phyloP scores from a whole-genome alignment of 768 basidiomycete species.

The Boletus subparvulus region DNA sequence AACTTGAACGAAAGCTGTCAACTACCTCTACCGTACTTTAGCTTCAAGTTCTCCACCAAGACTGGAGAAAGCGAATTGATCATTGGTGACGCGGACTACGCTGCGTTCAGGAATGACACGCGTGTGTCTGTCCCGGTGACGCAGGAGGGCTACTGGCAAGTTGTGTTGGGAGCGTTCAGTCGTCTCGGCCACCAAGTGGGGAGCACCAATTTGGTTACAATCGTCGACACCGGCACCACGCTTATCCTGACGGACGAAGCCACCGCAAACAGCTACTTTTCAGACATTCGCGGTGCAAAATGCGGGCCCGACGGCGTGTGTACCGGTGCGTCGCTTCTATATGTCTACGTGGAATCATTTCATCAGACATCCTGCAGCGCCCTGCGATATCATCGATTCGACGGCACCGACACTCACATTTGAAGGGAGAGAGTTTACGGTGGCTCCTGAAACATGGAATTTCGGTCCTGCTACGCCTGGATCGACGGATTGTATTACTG shows the following conservation, averaged over 20 bases:
- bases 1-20: constrained; percentile 37
- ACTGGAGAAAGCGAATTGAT: constrained; percentile 16
- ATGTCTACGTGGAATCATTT: not conserved
- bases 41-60: constrained; percentile 43
- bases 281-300: constrained; percentile 23
- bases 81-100: constrained; percentile 39
- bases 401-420: constrained; percentile 33
- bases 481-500: constrained; percentile 33
- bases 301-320: constrained; percentile 25
- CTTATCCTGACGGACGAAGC: constrained; percentile 16
- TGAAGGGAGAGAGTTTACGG: constrained; percentile 33
- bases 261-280: constrained; percentile 25
- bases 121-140: constrained; percentile 38
- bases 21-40: constrained; percentile 31
- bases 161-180: constrained; percentile 24
- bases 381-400: constrained; percentile 15
- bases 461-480: constrained; percentile 30
- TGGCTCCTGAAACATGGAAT: constrained; percentile 37
- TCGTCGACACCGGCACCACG: constrained; percentile 37
- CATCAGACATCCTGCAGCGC: constrained; percentile 9
- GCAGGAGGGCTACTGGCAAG: constrained; percentile 36
- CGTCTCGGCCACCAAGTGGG: not conserved
- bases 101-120: constrained; percentile 46
- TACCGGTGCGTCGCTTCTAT: constrained; percentile 22
- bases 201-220: constrained; percentile 10